phyloP scores from a whole-genome alignment of 2,329 filamentous ascomycete genomes.

The Cladosporium sp. region DNA sequence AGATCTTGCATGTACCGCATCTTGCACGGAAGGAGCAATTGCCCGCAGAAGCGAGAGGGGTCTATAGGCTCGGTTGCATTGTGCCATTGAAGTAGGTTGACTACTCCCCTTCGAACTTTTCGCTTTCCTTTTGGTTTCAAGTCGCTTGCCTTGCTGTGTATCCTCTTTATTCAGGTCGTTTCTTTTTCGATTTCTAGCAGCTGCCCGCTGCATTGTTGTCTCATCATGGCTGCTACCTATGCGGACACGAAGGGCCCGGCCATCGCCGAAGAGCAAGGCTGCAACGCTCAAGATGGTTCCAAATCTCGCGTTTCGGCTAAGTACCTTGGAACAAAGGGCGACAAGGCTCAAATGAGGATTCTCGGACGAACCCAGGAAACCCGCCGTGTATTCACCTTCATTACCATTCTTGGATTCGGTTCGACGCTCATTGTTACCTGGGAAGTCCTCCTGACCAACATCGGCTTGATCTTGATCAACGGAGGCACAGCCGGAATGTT shows the following conservation, averaged over 20 bases:
- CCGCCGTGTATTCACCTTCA: constrained; percentile 33
- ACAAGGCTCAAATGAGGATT: constrained; percentile 10
- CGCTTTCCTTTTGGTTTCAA: background rate
- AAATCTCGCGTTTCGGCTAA: constrained; percentile 3
- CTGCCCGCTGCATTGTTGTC: background rate
- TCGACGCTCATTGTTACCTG: constrained; percentile 34
- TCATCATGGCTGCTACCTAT: background rate
- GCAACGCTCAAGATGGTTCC: background rate
- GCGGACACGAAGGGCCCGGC: background rate
- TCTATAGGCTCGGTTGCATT: constrained; percentile 1
- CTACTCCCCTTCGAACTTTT: background rate
- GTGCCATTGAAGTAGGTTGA: background rate
- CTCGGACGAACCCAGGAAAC: constrained; percentile 16
- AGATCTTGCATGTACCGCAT: background rate
- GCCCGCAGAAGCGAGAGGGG: constrained; percentile 1
- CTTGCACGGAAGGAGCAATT: constrained; percentile 3
- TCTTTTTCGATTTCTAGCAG: background rate
- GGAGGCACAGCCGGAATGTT: constrained; percentile 36
- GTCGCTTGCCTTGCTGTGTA: background rate
- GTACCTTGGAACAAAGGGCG: constrained; percentile 15
- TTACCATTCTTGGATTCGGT: constrained; percentile 34
- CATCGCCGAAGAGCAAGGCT: constrained; percentile 4
- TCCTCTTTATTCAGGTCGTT: background rate
- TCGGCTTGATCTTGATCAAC: constrained; percentile 28
- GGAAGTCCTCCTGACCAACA: constrained; percentile 28